Percentiles rank a stretch among this genome's conserved stretches.
phyloP scores from a whole-genome alignment of 768 basidiomycete genomes.

The Leccinellum luteum region DNA sequence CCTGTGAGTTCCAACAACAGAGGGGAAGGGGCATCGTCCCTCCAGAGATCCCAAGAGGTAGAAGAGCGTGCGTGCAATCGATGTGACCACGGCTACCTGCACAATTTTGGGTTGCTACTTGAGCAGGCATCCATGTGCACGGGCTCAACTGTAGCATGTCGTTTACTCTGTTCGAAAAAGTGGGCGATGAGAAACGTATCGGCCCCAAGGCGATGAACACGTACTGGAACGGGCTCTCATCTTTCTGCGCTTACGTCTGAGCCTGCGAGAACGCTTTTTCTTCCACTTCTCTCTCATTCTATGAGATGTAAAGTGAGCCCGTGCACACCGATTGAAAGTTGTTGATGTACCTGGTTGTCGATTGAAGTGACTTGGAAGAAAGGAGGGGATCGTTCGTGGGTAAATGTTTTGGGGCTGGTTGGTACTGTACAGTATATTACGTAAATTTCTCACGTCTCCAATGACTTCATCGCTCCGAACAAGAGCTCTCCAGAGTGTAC shows the following conservation, averaged over 20 bases:
- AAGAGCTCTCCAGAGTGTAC: background rate
- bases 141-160: constrained; percentile 25
- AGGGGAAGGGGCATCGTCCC: constrained; percentile 18
- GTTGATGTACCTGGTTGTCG: constrained; percentile 26
- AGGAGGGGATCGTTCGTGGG: constrained; percentile 9
- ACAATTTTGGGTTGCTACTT: constrained; percentile 9
- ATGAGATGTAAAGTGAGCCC: background rate
- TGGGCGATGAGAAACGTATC: background rate
- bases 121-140: constrained; percentile 23
- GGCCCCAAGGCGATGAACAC: constrained; percentile 32
- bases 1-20: constrained; percentile 24
- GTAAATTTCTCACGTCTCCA: constrained; percentile 19
- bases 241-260: constrained; percentile 93
- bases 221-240: constrained; percentile 92
- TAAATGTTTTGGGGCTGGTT: constrained; percentile 26
- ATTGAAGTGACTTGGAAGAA: constrained; percentile 31
- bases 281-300: constrained; percentile 98
- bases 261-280: constrained; percentile 92
- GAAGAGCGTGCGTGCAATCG: constrained; percentile 27
- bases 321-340: background rate
- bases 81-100: constrained; percentile 16
- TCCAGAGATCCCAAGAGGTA: constrained; percentile 22
- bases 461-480: constrained; percentile 11
- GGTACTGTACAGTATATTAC: constrained; percentile 38
- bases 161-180: constrained; percentile 35